These are phyloP conservation scores for Aspergillus intermedius DNA, from an alignment of 2,329 filamentous ascomycete genomes.

Conservation along the genomic window DNA sequence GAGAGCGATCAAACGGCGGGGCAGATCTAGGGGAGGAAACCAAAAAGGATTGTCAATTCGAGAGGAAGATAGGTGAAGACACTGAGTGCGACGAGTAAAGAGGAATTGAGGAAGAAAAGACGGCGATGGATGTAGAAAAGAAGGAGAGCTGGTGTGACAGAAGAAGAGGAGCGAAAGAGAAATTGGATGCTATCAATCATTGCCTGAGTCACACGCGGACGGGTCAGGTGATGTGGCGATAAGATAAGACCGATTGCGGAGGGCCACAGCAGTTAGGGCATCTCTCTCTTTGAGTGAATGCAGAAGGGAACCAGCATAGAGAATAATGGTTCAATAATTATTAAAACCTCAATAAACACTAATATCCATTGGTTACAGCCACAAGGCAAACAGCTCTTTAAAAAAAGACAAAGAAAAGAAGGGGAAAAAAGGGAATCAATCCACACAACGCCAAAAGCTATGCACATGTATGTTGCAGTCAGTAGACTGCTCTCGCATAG, in stretches of 20 bases:
- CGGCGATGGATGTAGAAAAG: slow-evolving; percentile 1
- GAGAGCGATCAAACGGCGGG: slow-evolving; percentile 5
- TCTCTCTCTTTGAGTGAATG: background rate
- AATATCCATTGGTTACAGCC: background rate
- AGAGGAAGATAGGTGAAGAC: background rate
- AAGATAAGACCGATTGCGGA: slow-evolving; percentile 12
- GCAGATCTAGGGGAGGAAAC: background rate
- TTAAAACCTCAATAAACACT: background rate
- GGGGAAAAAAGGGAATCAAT: background rate
- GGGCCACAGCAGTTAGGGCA: background rate
- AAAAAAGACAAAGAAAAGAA: slow-evolving; percentile 3
- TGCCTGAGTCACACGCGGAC: slow-evolving; percentile 9
- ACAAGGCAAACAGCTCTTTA: background rate
- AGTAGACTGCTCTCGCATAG: background rate
- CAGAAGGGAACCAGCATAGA: background rate
- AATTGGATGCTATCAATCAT: background rate
- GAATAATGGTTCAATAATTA: background rate
- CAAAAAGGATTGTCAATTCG: background rate
- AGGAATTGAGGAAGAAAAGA: background rate
- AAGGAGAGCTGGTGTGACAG: background rate
- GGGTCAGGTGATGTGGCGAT: slow-evolving; percentile 16
- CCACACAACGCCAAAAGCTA: slow-evolving; percentile 23
- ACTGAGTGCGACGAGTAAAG: background rate
- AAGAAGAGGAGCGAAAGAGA: background rate
- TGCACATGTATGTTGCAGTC: slow-evolving; percentile 13